A percentile compares a stretch with the other conserved stretches of the same genome.
Conservation (phyloP, 495 filamentous ascomycete species). For the Immersiella caudata region DNA sequence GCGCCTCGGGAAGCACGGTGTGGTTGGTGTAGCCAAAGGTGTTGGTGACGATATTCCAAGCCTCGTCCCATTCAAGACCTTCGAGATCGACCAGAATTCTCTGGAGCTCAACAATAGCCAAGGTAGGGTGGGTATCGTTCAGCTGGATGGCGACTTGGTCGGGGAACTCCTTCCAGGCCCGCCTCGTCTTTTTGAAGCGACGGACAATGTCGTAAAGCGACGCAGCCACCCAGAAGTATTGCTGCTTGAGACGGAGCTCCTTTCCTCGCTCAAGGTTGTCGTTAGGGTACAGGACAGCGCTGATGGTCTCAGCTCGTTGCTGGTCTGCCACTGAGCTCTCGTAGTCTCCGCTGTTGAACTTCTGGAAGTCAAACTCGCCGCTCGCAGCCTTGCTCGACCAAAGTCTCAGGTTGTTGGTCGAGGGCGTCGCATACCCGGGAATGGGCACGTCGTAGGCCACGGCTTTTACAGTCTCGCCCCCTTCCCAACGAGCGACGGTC, state of each 20-base stretch:
- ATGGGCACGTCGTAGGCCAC: slow-evolving; percentile 96
- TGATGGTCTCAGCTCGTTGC: slow-evolving; percentile 95
- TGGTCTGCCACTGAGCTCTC: slow-evolving; percentile 96
- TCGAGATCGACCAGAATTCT: slow-evolving; percentile 89
- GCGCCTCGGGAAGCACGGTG: slow-evolving; percentile 92
- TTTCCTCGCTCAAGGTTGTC: slow-evolving; percentile 96
- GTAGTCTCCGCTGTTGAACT: slow-evolving; percentile 98
- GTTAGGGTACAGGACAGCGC: slow-evolving; percentile 95
- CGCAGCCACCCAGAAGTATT: slow-evolving; percentile 99
- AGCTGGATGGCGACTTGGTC: slow-evolving; percentile 97
- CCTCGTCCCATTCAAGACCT: slow-evolving; percentile 89
- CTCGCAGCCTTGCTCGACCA: slow-evolving; percentile 97
- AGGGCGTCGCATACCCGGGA: slow-evolving; percentile 84
- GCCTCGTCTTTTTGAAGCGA: slow-evolving; percentile 94
- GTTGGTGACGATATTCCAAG: slow-evolving; percentile 74
- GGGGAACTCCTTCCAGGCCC: slow-evolving; percentile 87
- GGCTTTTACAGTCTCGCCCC: slow-evolving; percentile 89
- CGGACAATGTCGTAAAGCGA: slow-evolving; percentile 95
- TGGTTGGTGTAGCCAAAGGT: slow-evolving; percentile 97
- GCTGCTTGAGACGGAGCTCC: slow-evolving; percentile 95
- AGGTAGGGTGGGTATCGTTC: slow-evolving; percentile 96
- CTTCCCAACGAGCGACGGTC: slow-evolving; percentile 74
- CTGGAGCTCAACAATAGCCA: slow-evolving; percentile 93
- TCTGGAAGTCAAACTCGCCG: slow-evolving; percentile 98
- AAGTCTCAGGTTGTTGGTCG: slow-evolving; percentile 92